phyloP scores from a whole-genome alignment of 768 basidiomycete genomes.

The Leccinum olivaceopallidum region DNA sequence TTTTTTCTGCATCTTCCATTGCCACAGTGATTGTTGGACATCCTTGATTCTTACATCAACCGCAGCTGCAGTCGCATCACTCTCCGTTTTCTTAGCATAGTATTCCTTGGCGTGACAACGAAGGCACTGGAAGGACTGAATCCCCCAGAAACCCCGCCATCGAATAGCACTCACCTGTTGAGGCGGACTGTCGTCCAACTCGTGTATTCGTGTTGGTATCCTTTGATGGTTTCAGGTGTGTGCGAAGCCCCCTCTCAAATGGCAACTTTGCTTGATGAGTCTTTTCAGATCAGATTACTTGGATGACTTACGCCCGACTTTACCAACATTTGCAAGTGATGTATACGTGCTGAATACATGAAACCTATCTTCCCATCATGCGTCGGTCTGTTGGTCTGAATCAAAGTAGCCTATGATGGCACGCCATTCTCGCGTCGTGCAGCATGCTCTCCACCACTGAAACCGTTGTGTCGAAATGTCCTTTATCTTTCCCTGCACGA shows the following conservation, averaged over 20 bases:
- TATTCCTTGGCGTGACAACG: neutral
- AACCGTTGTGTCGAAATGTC: neutral
- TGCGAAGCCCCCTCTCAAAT: neutral
- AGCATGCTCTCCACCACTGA: neutral
- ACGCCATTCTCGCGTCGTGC: neutral
- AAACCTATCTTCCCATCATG: conserved; percentile 39
- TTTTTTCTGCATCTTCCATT: neutral
- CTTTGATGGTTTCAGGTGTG: conserved; percentile 65
- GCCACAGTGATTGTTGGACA: neutral
- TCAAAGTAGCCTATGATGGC: neutral
- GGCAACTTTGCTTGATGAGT: neutral
- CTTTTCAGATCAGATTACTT: conserved; percentile 64
- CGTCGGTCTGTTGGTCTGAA: neutral
- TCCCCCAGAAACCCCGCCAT: neutral
- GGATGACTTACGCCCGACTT: conserved; percentile 79
- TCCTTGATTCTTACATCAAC: conserved; percentile 5
- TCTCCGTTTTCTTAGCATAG: conserved; percentile 11
- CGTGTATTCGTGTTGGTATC: conserved; percentile 60
- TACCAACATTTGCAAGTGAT: conserved; percentile 69
- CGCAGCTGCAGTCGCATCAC: neutral
- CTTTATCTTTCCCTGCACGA: neutral
- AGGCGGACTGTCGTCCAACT: conserved; percentile 56
- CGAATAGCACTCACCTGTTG: conserved; percentile 83
- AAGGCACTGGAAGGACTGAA: neutral
- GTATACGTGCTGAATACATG: conserved; percentile 80